A percentile compares a stretch with the other conserved stretches of the same genome.
phyloP scores from a whole-genome alignment of 331 rosid genomes.

The Malus hybrid region DNA sequence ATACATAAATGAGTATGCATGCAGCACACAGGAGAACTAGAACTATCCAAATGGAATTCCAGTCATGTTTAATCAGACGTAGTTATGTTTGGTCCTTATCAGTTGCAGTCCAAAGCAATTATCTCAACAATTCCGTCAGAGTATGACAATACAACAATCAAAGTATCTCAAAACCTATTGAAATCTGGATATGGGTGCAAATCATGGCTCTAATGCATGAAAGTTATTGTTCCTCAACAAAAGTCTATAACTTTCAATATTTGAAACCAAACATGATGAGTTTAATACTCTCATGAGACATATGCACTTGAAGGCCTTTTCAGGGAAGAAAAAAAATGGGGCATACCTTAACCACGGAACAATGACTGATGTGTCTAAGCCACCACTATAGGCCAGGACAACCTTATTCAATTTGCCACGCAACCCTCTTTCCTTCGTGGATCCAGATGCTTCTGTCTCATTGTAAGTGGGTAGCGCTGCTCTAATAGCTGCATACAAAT shows the following conservation, averaged over 20 bases:
- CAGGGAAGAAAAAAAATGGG: not conserved
- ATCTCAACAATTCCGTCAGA: not conserved
- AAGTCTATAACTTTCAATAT: not conserved
- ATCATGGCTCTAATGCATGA: not conserved
- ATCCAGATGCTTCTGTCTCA: constrained; percentile 30
- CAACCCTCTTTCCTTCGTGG: constrained; percentile 40
- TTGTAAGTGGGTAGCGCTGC: constrained; percentile 34
- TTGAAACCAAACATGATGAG: not conserved
- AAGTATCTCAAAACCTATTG: not conserved
- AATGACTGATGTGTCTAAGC: constrained; percentile 93
- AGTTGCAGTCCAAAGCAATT: not conserved
- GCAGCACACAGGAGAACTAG: not conserved
- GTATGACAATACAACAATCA: not conserved
- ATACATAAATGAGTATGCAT: not conserved
- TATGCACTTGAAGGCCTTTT: not conserved
- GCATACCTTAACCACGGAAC: constrained; percentile 93
- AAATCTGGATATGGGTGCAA: not conserved
- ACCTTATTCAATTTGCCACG: constrained; percentile 83
- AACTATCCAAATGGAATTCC: not conserved
- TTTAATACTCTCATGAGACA: not conserved
- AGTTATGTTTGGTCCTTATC: not conserved
- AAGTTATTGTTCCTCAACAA: not conserved
- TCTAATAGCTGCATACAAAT: constrained; percentile 41
- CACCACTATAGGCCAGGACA: constrained; percentile 95
- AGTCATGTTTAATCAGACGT: not conserved